Percentiles rank a stretch among this genome's conserved stretches.
These are phyloP conservation scores for Podaxis rugospora DNA, from an alignment of 768 basidiomycete species.

Conservation along the genomic window DNA sequence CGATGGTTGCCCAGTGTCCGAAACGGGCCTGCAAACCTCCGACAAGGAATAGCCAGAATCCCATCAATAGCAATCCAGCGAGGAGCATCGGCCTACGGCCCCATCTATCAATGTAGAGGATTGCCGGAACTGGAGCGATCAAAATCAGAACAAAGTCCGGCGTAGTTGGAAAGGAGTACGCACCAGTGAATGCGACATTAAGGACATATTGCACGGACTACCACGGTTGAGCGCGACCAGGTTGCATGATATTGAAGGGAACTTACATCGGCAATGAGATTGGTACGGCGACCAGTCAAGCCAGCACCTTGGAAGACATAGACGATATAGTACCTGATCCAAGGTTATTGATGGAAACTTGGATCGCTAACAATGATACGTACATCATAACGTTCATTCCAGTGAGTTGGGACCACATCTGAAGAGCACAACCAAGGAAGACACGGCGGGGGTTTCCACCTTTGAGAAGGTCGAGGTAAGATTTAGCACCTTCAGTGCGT, in stretches of 20 bases:
- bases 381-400: conserved; percentile 86
- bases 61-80: conserved; percentile 62
- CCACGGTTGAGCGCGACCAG: not conserved
- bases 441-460: conserved; percentile 68
- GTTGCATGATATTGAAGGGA: not conserved
- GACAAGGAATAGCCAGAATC: conserved; percentile 73
- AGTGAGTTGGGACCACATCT: conserved; percentile 77
- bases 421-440: conserved; percentile 61
- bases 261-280: conserved; percentile 60
- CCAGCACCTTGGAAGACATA: conserved; percentile 79
- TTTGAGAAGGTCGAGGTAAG: conserved; percentile 61
- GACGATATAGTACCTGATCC: conserved; percentile 51
- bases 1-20: conserved; percentile 55
- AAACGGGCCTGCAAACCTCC: conserved; percentile 69
- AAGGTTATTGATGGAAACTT: not conserved
- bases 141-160: conserved; percentile 25
- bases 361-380: conserved; percentile 10
- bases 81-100: conserved; percentile 76
- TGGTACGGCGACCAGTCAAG: conserved; percentile 67
- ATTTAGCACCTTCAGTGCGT: conserved; percentile 66
- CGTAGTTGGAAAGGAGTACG: conserved; percentile 36
- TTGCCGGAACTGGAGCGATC: conserved; percentile 39
- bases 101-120: conserved; percentile 72
- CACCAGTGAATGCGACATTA: conserved; percentile 38
- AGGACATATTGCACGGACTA: conserved; percentile 64